Evolutionary conservation across 2,329 filamentous ascomycete genomes (phyloP), one percentile per base, ranked within the genome.

Genomic region (Mollisiaceae sp.): DNA sequence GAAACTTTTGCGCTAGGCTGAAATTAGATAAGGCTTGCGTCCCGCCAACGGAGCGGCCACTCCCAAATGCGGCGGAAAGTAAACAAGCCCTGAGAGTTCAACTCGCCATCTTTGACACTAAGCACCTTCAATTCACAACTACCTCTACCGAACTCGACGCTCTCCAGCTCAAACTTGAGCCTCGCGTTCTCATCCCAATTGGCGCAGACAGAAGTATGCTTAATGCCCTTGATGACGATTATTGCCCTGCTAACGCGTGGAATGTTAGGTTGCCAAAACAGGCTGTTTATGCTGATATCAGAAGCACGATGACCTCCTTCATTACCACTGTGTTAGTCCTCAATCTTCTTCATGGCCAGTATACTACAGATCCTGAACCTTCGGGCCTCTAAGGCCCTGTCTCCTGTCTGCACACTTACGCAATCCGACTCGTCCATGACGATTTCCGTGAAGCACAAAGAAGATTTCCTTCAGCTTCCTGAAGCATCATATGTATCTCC

Each of bases 251-350:
- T 76, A 74, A 75, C 71, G n/a, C 41, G 35, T 63, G 70, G 70
- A 72, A 74, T 75, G 72, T 65, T 70, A 60, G 61, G 54, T 58
- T 24, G 59, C 64, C 60, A 59, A 52, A 65, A 55, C 55, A 62
- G 60, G 52, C 47, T 41, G 35, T 35, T 22, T 47, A 20, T 20
- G 24, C 57, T 45, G 20, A 27, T 27, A 59, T 12, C 55, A 41
- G 12, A 71, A 73, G 67, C 67, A 82, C 75, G 72, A 93, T 92
- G 91, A 86, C 89, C 77, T 91, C 90, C 71, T 91, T 93, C 81
- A 90, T 93, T 76, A 92, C 89, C 72, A 93, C 91, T 78, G 91
- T 92, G 90, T 92, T 83, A 81, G 89, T 91, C 70, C 73, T 69
- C 65, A 65, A 65, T 76, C 74, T 73, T 63, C 65, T 68, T 43